phyloP scores from a whole-genome alignment of 75 land plant genomes.

The Sequoiadendron giganteum region DNA sequence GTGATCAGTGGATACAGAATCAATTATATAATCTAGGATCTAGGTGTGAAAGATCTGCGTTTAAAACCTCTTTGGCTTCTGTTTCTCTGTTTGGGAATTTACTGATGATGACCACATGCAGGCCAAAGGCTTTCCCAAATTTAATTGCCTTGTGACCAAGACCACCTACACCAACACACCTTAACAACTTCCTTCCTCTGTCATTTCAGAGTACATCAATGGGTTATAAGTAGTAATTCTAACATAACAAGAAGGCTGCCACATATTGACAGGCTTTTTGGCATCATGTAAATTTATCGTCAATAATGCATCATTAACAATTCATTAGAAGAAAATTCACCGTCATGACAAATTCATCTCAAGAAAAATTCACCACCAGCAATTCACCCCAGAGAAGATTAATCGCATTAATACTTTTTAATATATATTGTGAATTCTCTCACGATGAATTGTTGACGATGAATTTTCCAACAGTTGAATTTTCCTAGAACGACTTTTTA shows the following conservation, averaged over 20 bases:
- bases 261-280: slow-evolving; percentile 23
- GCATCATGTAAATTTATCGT: no score
- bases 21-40: slow-evolving; percentile 73
- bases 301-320: no score
- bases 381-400: no score
- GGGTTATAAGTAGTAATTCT: slow-evolving; percentile 32
- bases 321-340: no score
- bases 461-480: no score
- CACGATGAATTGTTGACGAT: no score
- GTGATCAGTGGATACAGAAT: slow-evolving; percentile 65
- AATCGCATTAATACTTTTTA: no score
- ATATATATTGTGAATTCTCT: no score
- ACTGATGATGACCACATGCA: slow-evolving; percentile 44
- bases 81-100: slow-evolving; percentile 33
- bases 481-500: no score
- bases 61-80: slow-evolving; percentile 28
- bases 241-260: slow-evolving; percentile 26
- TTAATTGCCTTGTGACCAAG: slow-evolving; percentile 58
- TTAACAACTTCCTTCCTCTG: slow-evolving; percentile 22
- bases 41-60: slow-evolving; percentile 38
- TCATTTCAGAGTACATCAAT: slow-evolving; percentile 27
- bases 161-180: slow-evolving; percentile 58
- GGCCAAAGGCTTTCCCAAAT: slow-evolving; percentile 51
- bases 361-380: no score
- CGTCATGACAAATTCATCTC: no score